Percentiles rank a stretch among this genome's conserved stretches.
phyloP scores from a whole-genome alignment of 306 rosid genomes.

The Cicer judaicum region DNA sequence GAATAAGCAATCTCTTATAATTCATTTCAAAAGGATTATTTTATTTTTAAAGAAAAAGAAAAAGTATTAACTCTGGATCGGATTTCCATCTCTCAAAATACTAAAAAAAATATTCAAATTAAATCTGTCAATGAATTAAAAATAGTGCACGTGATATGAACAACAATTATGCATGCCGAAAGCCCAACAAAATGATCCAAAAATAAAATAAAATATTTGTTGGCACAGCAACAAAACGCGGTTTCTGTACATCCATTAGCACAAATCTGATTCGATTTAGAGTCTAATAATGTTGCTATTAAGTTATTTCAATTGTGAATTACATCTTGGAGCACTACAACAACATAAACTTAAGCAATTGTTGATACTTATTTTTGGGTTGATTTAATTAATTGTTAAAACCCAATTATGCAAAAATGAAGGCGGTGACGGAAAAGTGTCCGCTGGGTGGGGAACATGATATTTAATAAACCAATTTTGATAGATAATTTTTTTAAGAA shows the following conservation, averaged over 20 bases:
- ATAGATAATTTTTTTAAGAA: too few relatives aligned
- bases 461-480: too few relatives aligned
- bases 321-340: conserved; percentile 1
- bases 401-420: neutral
- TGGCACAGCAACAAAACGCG: conserved; percentile 59
- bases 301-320: conserved; percentile 1
- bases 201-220: conserved; percentile 11
- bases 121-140: conserved; percentile 1
- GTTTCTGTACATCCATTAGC: conserved; percentile 44
- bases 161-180: conserved; percentile 36
- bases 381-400: neutral
- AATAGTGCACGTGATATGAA: conserved; percentile 49
- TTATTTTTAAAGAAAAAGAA: too few relatives aligned
- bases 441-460: conserved; percentile 21
- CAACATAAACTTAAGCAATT: neutral
- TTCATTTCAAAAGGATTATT: too few relatives aligned
- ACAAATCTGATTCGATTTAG: conserved; percentile 36
- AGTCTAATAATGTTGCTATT: conserved; percentile 34
- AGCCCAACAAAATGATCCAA: conserved; percentile 16
- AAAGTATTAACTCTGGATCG: neutral
- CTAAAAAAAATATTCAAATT: neutral
- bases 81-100: conserved; percentile 18
- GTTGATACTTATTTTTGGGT: neutral
- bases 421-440: neutral
- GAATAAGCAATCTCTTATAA: too few relatives aligned